Evolutionary conservation across 768 basidiomycete genomes (phyloP).

Genomic region (Trichaptum fuscoviolaceum): DNA sequence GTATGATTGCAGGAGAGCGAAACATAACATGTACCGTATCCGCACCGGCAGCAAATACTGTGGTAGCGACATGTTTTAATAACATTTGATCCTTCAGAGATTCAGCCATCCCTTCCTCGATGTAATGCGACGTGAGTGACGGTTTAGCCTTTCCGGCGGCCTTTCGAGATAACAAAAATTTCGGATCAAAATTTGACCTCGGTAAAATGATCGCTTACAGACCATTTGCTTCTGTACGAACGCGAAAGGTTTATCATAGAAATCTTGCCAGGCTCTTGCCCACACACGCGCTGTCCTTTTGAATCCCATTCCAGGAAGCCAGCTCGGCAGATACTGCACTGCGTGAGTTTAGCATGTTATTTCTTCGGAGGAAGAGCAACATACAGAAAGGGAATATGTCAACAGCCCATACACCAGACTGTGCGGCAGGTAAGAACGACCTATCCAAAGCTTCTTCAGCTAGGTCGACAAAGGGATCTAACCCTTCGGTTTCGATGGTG

Average conservation of each 20-base stretch:
- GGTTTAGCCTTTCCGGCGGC: neutral
- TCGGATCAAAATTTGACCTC: neutral
- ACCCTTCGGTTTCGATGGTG: conserved; percentile 24
- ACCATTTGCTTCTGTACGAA: conserved; percentile 8
- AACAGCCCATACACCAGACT: conserved; percentile 30
- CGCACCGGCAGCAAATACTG: conserved; percentile 7
- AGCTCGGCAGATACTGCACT: conserved; percentile 2
- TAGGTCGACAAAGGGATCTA: conserved; percentile 28
- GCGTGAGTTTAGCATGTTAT: neutral
- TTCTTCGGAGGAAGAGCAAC: conserved; percentile 10
- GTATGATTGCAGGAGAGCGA: neutral
- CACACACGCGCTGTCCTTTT: conserved; percentile 1
- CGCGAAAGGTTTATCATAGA: neutral
- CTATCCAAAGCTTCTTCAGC: conserved; percentile 28
- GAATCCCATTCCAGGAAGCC: conserved; percentile 10
- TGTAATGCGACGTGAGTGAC: neutral
- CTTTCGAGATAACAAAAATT: neutral
- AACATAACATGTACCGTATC: conserved; percentile 11
- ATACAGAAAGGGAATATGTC: conserved; percentile 35
- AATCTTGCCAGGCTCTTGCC: neutral
- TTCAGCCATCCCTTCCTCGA: neutral
- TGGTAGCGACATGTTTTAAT: neutral
- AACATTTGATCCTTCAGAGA: neutral
- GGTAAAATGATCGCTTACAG: neutral
- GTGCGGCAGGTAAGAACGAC: conserved; percentile 17